Conservation (phyloP, 163 green algal species). For the Scenedesmus sp. region DNA sequence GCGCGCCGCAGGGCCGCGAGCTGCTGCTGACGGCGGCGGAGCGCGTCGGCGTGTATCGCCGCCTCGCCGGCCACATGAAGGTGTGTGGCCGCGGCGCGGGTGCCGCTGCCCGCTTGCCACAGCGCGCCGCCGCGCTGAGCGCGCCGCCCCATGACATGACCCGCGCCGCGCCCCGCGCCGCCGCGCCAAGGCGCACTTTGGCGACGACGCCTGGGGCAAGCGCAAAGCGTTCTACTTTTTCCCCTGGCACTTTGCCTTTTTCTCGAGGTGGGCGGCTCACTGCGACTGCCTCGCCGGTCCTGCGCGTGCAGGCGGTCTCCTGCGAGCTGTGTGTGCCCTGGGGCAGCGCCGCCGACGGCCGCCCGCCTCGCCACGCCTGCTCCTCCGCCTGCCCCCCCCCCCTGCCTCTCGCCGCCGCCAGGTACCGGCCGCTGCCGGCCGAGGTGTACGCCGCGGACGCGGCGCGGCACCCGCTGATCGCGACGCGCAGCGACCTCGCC, state of each 20-base stretch:
- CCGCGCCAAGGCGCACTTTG: slow-evolving; percentile 39
- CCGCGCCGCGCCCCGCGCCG: too few species aligned
- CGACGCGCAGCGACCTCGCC: slow-evolving; percentile 62
- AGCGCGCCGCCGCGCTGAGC: too few species aligned
- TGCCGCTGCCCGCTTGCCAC: not conserved
- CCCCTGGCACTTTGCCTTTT: slow-evolving; percentile 87
- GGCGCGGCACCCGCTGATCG: slow-evolving; percentile 71
- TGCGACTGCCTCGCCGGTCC: too few species aligned
- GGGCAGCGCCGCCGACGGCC: not conserved
- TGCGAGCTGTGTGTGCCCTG: not conserved
- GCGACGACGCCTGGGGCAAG: slow-evolving; percentile 44
- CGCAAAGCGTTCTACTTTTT: slow-evolving; percentile 82
- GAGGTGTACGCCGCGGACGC: slow-evolving; percentile 54
- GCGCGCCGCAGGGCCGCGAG: slow-evolving; percentile 63
- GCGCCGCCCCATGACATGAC: too few species aligned
- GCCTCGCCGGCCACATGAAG: slow-evolving; percentile 71
- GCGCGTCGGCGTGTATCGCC: slow-evolving; percentile 78
- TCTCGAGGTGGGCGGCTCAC: slow-evolving; percentile 75
- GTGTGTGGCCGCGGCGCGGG: not conserved
- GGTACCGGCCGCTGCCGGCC: slow-evolving; percentile 77
- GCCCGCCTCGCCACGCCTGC: not conserved
- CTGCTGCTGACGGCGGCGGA: slow-evolving; percentile 63
- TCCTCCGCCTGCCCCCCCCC: too few species aligned
- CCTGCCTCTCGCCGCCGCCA: too few species aligned
- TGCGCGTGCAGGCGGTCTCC: too few species aligned